phyloP scores from a whole-genome alignment of 768 basidiomycete genomes.

The Russula earlei region DNA sequence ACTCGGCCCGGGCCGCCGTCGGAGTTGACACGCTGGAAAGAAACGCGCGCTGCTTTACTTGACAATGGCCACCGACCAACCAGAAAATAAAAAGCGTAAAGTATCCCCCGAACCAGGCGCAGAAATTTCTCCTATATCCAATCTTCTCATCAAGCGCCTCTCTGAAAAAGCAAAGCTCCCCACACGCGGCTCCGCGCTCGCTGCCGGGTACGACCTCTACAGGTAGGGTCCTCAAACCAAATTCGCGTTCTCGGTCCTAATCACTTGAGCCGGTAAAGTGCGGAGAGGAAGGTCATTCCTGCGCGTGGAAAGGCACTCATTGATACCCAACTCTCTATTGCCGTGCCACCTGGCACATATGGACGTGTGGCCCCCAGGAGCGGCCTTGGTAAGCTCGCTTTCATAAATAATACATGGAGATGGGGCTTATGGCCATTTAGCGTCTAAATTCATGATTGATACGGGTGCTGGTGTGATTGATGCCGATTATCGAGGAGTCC shows the following conservation, averaged over 20 bases:
- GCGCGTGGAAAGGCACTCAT: conserved; percentile 87
- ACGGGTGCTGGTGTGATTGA: conserved; percentile 98
- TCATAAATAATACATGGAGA: not conserved
- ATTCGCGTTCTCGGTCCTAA: not conserved
- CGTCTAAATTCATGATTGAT: conserved; percentile 95
- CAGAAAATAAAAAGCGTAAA: conserved; percentile 48
- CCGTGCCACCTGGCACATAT: conserved; percentile 88
- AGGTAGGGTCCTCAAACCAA: conserved; percentile 42
- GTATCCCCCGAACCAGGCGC: conserved; percentile 34
- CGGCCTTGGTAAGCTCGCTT: conserved; percentile 60
- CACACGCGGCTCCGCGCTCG: conserved; percentile 73
- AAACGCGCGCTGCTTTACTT: not conserved
- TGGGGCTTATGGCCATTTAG: conserved; percentile 32
- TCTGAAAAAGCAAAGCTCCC: conserved; percentile 78
- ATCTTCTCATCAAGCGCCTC: conserved; percentile 75
- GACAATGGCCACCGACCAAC: conserved; percentile 5
- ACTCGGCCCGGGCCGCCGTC: not conserved
- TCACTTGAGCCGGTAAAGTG: conserved; percentile 36
- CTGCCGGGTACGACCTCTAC: conserved; percentile 95
- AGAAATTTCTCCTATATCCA: conserved; percentile 31
- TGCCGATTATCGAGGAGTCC: conserved; percentile 87
- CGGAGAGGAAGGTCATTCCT: conserved; percentile 75
- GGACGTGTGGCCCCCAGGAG: conserved; percentile 94
- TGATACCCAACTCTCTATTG: conserved; percentile 87
- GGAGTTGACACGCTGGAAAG: conserved; percentile 15